Evolutionary conservation across 345 rosid species (phyloP).

Genomic region (Dimocarpus longan): DNA sequence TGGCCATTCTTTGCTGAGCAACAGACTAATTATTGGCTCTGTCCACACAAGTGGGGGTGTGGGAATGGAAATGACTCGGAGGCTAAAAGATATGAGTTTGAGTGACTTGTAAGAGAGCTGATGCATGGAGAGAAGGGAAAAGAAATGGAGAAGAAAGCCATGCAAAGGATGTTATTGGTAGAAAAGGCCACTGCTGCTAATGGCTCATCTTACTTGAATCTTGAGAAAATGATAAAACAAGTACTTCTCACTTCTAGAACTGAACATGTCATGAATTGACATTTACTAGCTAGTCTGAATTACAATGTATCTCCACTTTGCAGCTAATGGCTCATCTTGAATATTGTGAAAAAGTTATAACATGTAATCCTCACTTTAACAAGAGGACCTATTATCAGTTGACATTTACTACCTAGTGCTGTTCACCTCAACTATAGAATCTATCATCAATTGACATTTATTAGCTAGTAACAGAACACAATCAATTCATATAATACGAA

Average conservation of each 20-base stretch:
- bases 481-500: too few species aligned
- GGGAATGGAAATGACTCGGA: slow-evolving; percentile 20
- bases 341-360: too few species aligned
- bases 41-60: slow-evolving; percentile 5
- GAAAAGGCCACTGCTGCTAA: neutral
- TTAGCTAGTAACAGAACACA: too few species aligned
- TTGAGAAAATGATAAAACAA: slow-evolving; percentile 8
- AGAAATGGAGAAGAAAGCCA: slow-evolving; percentile 8
- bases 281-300: too few species aligned
- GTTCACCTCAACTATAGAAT: too few species aligned
- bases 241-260: neutral
- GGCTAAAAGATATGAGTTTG: slow-evolving; percentile 21
- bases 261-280: too few species aligned
- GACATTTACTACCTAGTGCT: neutral
- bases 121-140: slow-evolving; percentile 22
- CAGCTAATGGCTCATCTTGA: too few species aligned
- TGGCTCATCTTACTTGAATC: slow-evolving; percentile 19
- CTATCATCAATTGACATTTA: too few species aligned
- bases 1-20: neutral
- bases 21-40: neutral
- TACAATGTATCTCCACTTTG: too few species aligned
- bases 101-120: slow-evolving; percentile 19
- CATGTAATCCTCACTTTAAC: too few species aligned
- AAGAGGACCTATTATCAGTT: neutral
- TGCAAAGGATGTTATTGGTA: slow-evolving; percentile 18